phyloP scores from a whole-genome alignment of 495 filamentous ascomycete species.

The Talaromyces stipitatus region DNA sequence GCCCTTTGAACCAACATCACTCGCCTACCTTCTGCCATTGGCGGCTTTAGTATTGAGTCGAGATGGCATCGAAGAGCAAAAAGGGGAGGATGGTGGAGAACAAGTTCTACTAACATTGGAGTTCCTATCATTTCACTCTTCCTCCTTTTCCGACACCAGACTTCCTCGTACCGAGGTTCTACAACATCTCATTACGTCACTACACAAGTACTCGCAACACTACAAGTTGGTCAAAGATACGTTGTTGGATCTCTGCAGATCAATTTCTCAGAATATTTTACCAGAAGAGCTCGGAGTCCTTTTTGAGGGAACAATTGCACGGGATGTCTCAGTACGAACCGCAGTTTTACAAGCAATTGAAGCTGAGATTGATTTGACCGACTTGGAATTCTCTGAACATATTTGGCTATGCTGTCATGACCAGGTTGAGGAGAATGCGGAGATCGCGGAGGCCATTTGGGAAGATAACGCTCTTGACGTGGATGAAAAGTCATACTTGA shows the following conservation, averaged over 20 bases:
- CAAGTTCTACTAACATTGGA: conserved; percentile 89
- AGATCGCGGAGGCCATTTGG: conserved; percentile 83
- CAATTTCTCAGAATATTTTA: conserved; percentile 67
- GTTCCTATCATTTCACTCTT: conserved; percentile 79
- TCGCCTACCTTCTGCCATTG: conserved; percentile 81
- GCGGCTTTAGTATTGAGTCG: conserved; percentile 65
- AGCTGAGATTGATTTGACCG: conserved; percentile 82
- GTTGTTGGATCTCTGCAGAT: conserved; percentile 72
- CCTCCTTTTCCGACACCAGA: conserved; percentile 58
- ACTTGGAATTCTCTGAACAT: conserved; percentile 76
- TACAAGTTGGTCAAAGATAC: conserved; percentile 93
- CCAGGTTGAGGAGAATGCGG: conserved; percentile 77
- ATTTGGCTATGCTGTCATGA: conserved; percentile 93
- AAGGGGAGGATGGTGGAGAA: conserved; percentile 67
- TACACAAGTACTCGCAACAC: conserved; percentile 86
- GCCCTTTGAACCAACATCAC: conserved; percentile 75
- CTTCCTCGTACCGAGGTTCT: conserved; percentile 72
- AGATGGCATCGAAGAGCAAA: conserved; percentile 64
- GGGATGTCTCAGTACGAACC: conserved; percentile 72
- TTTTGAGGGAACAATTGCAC: conserved; percentile 64
- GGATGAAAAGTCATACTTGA: conserved; percentile 52
- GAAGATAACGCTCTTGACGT: conserved; percentile 80
- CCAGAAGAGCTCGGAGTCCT: conserved; percentile 62
- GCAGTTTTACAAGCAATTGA: conserved; percentile 85
- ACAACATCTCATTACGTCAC: conserved; percentile 59